phyloP scores from a whole-genome alignment of 176 grass and related monocot species.

The Typha latifolia region DNA sequence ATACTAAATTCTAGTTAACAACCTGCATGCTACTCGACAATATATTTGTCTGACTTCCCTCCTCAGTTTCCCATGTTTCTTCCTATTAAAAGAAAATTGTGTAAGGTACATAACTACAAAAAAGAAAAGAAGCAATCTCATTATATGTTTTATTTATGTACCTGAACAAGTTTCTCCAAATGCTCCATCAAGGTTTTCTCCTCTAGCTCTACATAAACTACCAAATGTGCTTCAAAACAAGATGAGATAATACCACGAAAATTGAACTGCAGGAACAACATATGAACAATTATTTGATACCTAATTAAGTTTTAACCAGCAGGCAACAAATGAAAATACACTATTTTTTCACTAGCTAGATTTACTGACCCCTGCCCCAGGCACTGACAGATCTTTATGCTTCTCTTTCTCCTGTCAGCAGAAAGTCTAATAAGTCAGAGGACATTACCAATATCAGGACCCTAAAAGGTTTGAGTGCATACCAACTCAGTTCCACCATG shows the following conservation, averaged over 20 bases:
- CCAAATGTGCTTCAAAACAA: conserved; percentile 93
- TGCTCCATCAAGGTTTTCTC: conserved; percentile 90
- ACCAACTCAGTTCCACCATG: conserved; percentile 43
- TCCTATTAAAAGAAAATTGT: conserved; percentile 42
- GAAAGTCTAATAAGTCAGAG: conserved; percentile 22
- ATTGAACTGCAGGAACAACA: conserved; percentile 63
- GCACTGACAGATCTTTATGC: conserved; percentile 73
- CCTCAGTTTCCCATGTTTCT: conserved; percentile 98
- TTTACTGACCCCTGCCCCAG: conserved; percentile 84
- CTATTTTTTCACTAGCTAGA: conserved; percentile 25
- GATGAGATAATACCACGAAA: conserved; percentile 98
- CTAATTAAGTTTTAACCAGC: conserved; percentile 10
- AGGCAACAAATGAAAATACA: conserved; percentile 6
- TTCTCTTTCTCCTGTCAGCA: conserved; percentile 74
- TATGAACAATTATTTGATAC: background rate
- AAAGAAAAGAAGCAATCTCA: background rate
- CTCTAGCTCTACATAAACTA: conserved; percentile 93
- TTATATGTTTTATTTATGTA: conserved; percentile 12
- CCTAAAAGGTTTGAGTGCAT: conserved; percentile 11
- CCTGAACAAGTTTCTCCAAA: conserved; percentile 99
- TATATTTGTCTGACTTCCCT: conserved; percentile 97
- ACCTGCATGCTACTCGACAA: conserved; percentile 96
- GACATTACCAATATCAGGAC: background rate
- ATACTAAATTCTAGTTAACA: no score
- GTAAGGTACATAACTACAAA: conserved; percentile 7